Evolutionary conservation across 2,329 filamentous ascomycete species (phyloP).

Genomic region (Blumeria hordei): DNA sequence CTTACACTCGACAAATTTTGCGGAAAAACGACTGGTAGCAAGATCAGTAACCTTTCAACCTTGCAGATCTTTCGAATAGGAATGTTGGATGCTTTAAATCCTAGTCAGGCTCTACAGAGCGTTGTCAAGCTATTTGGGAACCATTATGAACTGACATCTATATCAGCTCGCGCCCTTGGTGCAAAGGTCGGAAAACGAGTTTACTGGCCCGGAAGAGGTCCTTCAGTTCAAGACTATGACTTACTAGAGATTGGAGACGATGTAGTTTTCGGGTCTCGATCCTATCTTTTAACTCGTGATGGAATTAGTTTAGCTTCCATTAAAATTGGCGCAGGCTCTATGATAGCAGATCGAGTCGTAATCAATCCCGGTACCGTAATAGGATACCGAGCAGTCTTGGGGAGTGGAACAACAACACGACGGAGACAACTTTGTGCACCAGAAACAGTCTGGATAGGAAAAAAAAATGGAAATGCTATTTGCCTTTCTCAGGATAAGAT

Average conservation of each 20-base stretch:
- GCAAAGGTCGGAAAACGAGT: conserved; percentile 26
- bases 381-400: conserved; percentile 24
- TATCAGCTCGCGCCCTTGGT: conserved; percentile 25
- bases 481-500: conserved; percentile 14
- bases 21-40: conserved; percentile 17
- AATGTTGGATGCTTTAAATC: conserved; percentile 22
- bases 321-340: conserved; percentile 23
- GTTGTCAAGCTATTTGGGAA: conserved; percentile 26
- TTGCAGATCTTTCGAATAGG: conserved; percentile 14
- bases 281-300: conserved; percentile 28
- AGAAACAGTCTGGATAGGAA: conserved; percentile 26
- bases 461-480: conserved; percentile 25
- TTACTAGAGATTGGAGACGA: conserved; percentile 30
- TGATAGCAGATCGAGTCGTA: conserved; percentile 31
- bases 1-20: conserved; percentile 14
- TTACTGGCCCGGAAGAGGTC: conserved; percentile 33
- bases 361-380: conserved; percentile 26
- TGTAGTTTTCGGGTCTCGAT: conserved; percentile 33
- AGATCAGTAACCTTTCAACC: conserved; percentile 18
- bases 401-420: conserved; percentile 26
- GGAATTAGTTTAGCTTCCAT: conserved; percentile 23
- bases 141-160: conserved; percentile 29
- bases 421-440: conserved; percentile 21
- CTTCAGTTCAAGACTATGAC: conserved; percentile 27
- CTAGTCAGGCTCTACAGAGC: conserved; percentile 16